phyloP scores from a whole-genome alignment of 2,329 filamentous ascomycete species.

The Lithohypha guttulata region DNA sequence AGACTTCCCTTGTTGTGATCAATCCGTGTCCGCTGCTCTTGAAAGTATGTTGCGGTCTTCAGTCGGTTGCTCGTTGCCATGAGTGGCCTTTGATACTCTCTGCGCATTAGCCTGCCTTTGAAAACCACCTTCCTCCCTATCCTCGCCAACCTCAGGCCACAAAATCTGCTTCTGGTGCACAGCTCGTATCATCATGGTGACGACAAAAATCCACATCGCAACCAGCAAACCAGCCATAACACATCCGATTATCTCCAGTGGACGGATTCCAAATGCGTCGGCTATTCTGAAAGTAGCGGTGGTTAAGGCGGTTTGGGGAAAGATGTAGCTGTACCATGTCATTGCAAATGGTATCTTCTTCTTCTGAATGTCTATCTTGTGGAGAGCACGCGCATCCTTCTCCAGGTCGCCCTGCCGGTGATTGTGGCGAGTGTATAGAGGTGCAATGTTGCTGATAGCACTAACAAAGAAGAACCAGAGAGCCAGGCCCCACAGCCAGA shows the following conservation, averaged over 20 bases:
- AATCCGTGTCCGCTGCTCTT: too few species aligned
- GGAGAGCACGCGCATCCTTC: background rate
- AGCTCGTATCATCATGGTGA: constrained; percentile 59
- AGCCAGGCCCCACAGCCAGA: constrained; percentile 77
- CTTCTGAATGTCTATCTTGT: background rate
- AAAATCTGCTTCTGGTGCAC: constrained; percentile 57
- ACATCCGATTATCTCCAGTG: constrained; percentile 57
- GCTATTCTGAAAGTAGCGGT: constrained; percentile 65
- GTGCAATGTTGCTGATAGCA: constrained; percentile 42
- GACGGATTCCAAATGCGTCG: constrained; percentile 46
- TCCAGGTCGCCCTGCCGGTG: background rate
- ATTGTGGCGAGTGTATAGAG: constrained; percentile 4
- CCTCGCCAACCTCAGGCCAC: constrained; percentile 63
- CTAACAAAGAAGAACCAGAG: constrained; percentile 77
- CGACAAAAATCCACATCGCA: constrained; percentile 57
- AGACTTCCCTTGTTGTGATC: too few species aligned
- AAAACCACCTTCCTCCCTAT: constrained; percentile 52
- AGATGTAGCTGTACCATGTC: constrained; percentile 78
- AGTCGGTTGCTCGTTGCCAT: too few species aligned
- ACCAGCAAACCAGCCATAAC: constrained; percentile 57
- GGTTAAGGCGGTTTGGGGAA: constrained; percentile 65
- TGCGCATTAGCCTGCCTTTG: background rate
- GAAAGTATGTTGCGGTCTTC: too few species aligned
- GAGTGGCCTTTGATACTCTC: too few species aligned
- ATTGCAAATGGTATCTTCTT: constrained; percentile 62